Evolutionary conservation across 75 land plant genomes (phyloP), one percentile per base, ranked within the genome.

Genomic region (Cupressus sempervirens): DNA sequence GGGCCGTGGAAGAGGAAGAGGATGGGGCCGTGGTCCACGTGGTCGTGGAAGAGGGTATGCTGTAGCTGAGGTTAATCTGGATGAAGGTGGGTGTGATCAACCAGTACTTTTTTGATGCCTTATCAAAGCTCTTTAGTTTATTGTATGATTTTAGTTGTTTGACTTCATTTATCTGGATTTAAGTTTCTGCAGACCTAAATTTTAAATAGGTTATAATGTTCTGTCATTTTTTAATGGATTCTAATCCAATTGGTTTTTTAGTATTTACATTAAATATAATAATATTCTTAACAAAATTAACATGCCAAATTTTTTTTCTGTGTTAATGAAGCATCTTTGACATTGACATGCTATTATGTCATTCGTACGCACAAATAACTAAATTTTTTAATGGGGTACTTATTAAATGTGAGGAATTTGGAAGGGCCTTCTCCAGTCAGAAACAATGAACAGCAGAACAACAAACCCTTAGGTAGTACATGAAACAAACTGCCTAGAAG

Each of bases 21-120:
- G 91, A 5, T 73, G 87, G 72, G 87, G 88, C 46, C 76, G 90
- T 81, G 86, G 90, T 62, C 15, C 23, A 35, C 58, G 84, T 46
- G 76, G 35, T 29, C 74, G 74, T 30, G 74, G 74, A 72, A 10
- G 74, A 72, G 74, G 74, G 30, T 72, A 72, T 72, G 74, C 74
- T 32, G 74, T 72, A 72, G 35, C 74, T 3, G 74, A 72, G 32
- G 36, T 36, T 32, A 72, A 72, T 72, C 74, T 30, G 74, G 74
- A 72, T 11, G 74, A 32, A 72, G 74, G 74, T 72, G 14, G 34
- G 73, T 29, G 12, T 70, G 3, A 30, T 70, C 32, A 70, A 30
- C 35, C 13, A 11, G 34, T 70, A 11, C 73, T 30, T 30, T 29
- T 70, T 70, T 30, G 34, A 38, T 70, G 73, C 34, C 30, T 70